Percentiles rank a stretch among this genome's conserved stretches.
phyloP scores from a whole-genome alignment of 1,284 basidiomycete species.

The Amylostereum areolatum region DNA sequence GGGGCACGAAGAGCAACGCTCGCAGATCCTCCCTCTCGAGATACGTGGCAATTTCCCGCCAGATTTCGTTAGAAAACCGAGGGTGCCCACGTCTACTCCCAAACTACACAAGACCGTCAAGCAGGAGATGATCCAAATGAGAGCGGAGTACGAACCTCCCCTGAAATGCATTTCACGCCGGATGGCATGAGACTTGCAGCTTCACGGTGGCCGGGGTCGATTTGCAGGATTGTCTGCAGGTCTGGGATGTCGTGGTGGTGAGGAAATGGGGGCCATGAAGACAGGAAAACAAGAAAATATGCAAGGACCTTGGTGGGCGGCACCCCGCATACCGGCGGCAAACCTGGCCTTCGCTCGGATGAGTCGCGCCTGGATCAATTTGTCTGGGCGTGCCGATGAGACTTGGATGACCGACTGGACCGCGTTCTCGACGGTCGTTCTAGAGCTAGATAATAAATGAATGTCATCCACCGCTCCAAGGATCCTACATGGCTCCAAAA shows the following conservation, averaged over 20 bases:
- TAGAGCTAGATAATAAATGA: slow-evolving; percentile 35
- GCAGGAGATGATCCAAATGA: background rate
- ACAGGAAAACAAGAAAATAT: background rate
- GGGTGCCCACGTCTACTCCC: too few species aligned
- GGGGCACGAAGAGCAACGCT: slow-evolving; percentile 56
- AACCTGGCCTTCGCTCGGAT: slow-evolving; percentile 59
- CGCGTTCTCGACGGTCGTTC: slow-evolving; percentile 65
- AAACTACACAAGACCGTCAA: slow-evolving; percentile 6
- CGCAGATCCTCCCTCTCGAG: slow-evolving; percentile 63
- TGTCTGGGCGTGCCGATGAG: slow-evolving; percentile 44
- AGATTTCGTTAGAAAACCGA: slow-evolving; percentile 65
- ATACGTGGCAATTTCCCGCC: slow-evolving; percentile 60
- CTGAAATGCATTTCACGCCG: slow-evolving; percentile 15
- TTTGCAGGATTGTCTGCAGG: slow-evolving; percentile 54
- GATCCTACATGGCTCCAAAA: too few species aligned
- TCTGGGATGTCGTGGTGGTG: slow-evolving; percentile 36
- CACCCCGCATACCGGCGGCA: slow-evolving; percentile 48
- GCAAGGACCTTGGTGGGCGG: slow-evolving; percentile 55
- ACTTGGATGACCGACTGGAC: slow-evolving; percentile 64
- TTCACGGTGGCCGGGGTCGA: slow-evolving; percentile 64
- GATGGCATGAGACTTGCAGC: slow-evolving; percentile 49
- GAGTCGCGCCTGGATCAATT: slow-evolving; percentile 53
- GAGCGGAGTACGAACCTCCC: slow-evolving; percentile 16
- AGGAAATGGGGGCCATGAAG: too few species aligned
- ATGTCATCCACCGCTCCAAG: too few species aligned